phyloP scores from a whole-genome alignment of 768 basidiomycete species.

The Lactarius trivialis region DNA sequence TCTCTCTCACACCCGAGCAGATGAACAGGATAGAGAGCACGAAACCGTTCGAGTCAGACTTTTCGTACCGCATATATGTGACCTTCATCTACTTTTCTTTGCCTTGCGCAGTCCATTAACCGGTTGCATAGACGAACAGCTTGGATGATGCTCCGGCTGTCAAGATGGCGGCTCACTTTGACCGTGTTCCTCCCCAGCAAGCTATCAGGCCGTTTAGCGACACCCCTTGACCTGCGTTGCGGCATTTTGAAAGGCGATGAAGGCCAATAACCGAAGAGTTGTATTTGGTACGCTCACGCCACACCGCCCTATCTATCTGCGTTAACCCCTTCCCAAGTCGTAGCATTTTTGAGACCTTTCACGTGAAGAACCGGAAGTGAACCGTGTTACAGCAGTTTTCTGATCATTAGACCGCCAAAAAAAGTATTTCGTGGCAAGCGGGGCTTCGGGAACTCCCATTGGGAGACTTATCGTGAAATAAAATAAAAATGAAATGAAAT shows the following conservation, averaged over 20 bases:
- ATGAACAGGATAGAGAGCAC: conserved; percentile 40
- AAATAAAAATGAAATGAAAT: no score
- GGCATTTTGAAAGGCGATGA: not conserved
- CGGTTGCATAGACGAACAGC: not conserved
- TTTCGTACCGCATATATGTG: conserved; percentile 27
- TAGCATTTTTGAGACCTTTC: no score
- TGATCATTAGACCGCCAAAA: no score
- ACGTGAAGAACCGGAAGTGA: no score
- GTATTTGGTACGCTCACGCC: not conserved
- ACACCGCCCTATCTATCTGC: not conserved
- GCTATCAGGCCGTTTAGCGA: not conserved
- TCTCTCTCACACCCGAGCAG: conserved; percentile 37
- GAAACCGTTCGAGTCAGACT: conserved; percentile 36
- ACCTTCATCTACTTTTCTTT: not conserved
- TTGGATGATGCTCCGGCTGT: not conserved
- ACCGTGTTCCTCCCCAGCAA: not conserved
- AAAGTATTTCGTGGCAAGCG: no score
- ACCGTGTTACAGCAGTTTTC: no score
- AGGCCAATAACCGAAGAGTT: not conserved
- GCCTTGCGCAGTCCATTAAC: not conserved
- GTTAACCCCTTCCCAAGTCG: not conserved
- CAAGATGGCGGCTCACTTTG: not conserved
- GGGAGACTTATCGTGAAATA: no score
- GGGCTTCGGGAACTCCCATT: no score
- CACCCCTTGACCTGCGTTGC: not conserved